Base-by-base conservation (phyloP, 164 flowering plant genomes). In the Vitis rupestris region DNA sequence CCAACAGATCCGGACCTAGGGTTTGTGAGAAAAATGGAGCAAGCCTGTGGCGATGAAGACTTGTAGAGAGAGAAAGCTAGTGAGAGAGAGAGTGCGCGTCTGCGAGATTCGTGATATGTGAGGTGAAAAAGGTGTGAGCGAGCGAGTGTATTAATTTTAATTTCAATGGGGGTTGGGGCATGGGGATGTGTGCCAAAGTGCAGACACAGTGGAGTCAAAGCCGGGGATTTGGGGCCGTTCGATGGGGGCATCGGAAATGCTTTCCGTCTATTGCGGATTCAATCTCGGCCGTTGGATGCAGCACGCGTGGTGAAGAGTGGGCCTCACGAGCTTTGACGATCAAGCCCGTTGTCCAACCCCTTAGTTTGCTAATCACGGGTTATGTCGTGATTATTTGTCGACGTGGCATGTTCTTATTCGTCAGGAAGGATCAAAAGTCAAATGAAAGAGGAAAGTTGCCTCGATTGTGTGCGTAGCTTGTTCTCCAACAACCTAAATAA, bases 261-360 rank as follows among this genome's bases (percentile, higher is more conserved):
- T 72, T 74, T 82, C 82, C 86, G 82, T 72, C 17, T 64, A 68
- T 76, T 56, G 74, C 79, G 86, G 83, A 70, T 66, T 17, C 12
- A 59, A 64, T 29, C 8, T 9, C 17, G 65, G 11, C 80, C 86
- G 85, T 82, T 44, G 74, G 87, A 84, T 82, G 37, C 15, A 72
- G 85, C 79, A 80, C 82, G 87, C 84, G 87, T 80, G 84, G 49
- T 9, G 63, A 8, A 66, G 67, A 60, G 70, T 63, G 81, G 79
- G 75, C 52, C 81, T 47, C 83, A 68, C 73, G 56, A 63, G 70
- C 66, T 77, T 73, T 75, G 82, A 74, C 79, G 63, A 71, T 23
- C 44, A 37, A 50, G 59, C 52, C 31, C 6, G 31, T 12, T 14
- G 6, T 37, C 44, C 44, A 37, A 37, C 44, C 44, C 44, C 44